Evolutionary conservation across 2,329 filamentous ascomycete genomes (phyloP).

Genomic region (Pleomassaria siparia): DNA sequence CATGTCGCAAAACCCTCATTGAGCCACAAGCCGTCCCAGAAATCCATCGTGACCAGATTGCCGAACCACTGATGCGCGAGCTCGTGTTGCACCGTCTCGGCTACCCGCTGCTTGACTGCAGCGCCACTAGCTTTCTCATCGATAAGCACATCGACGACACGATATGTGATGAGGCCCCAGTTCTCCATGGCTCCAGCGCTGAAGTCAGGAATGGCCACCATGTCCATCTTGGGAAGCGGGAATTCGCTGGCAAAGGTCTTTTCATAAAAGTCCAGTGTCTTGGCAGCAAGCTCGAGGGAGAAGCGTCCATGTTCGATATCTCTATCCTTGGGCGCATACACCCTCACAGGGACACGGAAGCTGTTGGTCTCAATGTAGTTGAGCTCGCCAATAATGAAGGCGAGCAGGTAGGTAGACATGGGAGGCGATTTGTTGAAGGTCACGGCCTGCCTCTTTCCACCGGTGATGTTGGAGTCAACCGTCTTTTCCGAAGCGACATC

Average conservation of each 20-base stretch:
- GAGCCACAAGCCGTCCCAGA: conserved; percentile 96
- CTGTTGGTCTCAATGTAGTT: conserved; percentile 90
- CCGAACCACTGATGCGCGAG: conserved; percentile 98
- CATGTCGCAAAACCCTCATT: conserved; percentile 92
- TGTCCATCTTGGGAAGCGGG: conserved; percentile 91
- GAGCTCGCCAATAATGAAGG: conserved; percentile 91
- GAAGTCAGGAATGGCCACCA: conserved; percentile 95
- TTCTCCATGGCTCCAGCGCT: conserved; percentile 98
- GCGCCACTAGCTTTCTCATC: conserved; percentile 92
- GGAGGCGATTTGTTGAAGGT: conserved; percentile 89
- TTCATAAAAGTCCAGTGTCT: conserved; percentile 91
- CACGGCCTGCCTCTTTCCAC: conserved; percentile 75
- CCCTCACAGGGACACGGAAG: conserved; percentile 88
- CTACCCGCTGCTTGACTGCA: conserved; percentile 86
- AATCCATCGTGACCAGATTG: conserved; percentile 97
- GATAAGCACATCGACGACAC: conserved; percentile 84
- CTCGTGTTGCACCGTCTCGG: conserved; percentile 95
- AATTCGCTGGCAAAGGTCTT: conserved; percentile 88
- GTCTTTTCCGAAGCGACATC: conserved; percentile 80
- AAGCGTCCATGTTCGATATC: conserved; percentile 90
- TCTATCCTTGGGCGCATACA: conserved; percentile 89
- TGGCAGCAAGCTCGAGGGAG: conserved; percentile 84
- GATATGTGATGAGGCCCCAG: conserved; percentile 94
- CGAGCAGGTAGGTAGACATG: conserved; percentile 95
- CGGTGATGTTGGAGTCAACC: conserved; percentile 63